Conservation (phyloP, 805 yeast species). For the Ogataea corticis region DNA sequence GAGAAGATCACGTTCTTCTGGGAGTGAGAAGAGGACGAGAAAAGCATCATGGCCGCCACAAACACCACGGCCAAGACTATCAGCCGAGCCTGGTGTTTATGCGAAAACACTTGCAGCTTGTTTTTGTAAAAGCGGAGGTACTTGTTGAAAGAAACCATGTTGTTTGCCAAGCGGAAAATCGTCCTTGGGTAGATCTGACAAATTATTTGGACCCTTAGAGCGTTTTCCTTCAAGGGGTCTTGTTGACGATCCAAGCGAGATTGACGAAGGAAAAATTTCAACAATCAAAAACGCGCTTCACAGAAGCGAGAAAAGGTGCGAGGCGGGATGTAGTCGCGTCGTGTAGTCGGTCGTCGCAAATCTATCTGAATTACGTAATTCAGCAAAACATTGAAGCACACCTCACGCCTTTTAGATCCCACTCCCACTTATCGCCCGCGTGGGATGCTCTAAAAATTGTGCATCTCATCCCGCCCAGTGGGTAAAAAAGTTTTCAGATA, state of each 20-base stretch:
- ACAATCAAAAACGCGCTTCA: no score
- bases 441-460: neutral
- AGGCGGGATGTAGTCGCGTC: no score
- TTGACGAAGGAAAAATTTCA: no score
- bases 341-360: no score
- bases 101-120: slow-evolving; percentile 16
- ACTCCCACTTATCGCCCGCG: neutral
- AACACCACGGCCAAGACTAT: slow-evolving; percentile 6
- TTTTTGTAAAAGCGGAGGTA: slow-evolving; percentile 21
- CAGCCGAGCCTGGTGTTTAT: slow-evolving; percentile 15
- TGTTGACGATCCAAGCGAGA: no score
- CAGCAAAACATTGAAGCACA: no score
- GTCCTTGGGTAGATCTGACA: neutral
- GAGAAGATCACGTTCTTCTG: slow-evolving; percentile 23
- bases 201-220: no score
- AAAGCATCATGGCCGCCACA: slow-evolving; percentile 8
- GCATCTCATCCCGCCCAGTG: slow-evolving; percentile 5
- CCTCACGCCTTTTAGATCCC: no score
- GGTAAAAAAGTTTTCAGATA: neutral
- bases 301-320: no score
- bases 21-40: slow-evolving; percentile 14
- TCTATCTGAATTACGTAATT: no score
- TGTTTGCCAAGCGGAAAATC: neutral
- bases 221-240: no score
- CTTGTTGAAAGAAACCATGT: slow-evolving; percentile 19